Conservation (phyloP, 2,329 filamentous ascomycete genomes). For the Claviceps humidiphila region DNA sequence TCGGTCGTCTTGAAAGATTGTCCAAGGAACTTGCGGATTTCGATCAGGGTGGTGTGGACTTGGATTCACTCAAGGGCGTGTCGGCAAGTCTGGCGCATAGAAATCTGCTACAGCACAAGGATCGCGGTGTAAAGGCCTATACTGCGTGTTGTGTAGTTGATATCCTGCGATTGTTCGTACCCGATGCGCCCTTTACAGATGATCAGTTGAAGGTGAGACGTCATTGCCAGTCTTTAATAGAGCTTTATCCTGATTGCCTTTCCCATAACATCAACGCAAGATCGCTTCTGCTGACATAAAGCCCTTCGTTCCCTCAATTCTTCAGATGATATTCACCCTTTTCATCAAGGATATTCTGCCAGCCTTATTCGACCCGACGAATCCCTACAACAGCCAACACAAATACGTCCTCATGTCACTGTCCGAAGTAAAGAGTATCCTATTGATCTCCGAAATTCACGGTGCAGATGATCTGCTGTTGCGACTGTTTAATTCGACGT, state of each 20-base stretch:
- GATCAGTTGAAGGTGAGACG: slow-evolving; percentile 72
- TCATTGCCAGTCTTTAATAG: slow-evolving; percentile 7
- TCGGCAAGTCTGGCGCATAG: slow-evolving; percentile 73
- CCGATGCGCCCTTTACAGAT: slow-evolving; percentile 84
- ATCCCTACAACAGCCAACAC: slow-evolving; percentile 87
- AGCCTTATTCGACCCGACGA: slow-evolving; percentile 69
- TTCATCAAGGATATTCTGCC: slow-evolving; percentile 76
- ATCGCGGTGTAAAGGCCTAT: slow-evolving; percentile 84
- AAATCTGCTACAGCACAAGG: slow-evolving; percentile 79
- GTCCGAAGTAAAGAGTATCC: slow-evolving; percentile 85
- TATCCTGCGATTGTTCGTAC: slow-evolving; percentile 82
- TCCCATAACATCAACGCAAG: not conserved
- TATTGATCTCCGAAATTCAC: slow-evolving; percentile 79
- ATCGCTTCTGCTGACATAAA: slow-evolving; percentile 7
- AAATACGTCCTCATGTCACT: slow-evolving; percentile 82
- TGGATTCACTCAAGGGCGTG: slow-evolving; percentile 70
- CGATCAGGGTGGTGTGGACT: slow-evolving; percentile 75
- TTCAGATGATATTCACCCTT: slow-evolving; percentile 80
- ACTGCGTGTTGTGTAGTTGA: slow-evolving; percentile 83
- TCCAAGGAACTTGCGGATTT: slow-evolving; percentile 72
- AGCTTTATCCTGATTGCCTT: not conserved
- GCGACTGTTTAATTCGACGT: slow-evolving; percentile 74
- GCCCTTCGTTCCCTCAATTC: not conserved
- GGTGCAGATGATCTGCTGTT: slow-evolving; percentile 67
- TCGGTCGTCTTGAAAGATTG: slow-evolving; percentile 67